A percentile compares a stretch with the other conserved stretches of the same genome.
Conservation (phyloP, 192 early-diverging fungal genomes). For the Dispira parvispora region DNA sequence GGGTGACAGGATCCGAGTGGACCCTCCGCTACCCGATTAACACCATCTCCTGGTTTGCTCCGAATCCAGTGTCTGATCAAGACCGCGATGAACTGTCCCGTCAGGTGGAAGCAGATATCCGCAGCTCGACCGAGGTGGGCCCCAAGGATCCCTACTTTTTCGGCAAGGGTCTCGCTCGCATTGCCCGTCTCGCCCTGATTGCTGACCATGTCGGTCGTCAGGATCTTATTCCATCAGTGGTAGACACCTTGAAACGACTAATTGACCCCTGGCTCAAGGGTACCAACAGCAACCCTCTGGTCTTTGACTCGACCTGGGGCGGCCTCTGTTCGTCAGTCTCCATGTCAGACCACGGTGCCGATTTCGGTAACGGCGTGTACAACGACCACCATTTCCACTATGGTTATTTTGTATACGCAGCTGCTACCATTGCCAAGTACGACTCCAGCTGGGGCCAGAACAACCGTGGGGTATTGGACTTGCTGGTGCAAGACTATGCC, state of each 20-base stretch:
- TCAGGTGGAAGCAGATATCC: conserved; percentile 22
- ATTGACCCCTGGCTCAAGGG: conserved; percentile 23
- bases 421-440: conserved; percentile 28
- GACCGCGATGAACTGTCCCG: conserved; percentile 18
- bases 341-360: conserved; percentile 16
- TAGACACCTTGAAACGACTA: conserved; percentile 9
- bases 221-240: conserved; percentile 11
- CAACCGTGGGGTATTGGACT: conserved; percentile 17
- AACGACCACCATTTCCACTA: conserved; percentile 48
- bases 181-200: conserved; percentile 31
- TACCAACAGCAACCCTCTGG: conserved; percentile 23
- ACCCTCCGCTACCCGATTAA: conserved; percentile 24
- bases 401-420: conserved; percentile 35
- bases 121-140: conserved; percentile 13
- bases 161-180: conserved; percentile 28
- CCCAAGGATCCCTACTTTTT: conserved; percentile 33
- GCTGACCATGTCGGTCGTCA: conserved; percentile 23
- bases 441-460: conserved; percentile 23
- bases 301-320: conserved; percentile 30
- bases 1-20: conserved; percentile 26
- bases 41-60: conserved; percentile 17
- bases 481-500: conserved; percentile 38
- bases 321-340: conserved; percentile 25
- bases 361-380: conserved; percentile 36
- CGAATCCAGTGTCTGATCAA: conserved; percentile 13